Conservation (phyloP, 495 filamentous ascomycete genomes). For the Daldinia bambusicola region DNA sequence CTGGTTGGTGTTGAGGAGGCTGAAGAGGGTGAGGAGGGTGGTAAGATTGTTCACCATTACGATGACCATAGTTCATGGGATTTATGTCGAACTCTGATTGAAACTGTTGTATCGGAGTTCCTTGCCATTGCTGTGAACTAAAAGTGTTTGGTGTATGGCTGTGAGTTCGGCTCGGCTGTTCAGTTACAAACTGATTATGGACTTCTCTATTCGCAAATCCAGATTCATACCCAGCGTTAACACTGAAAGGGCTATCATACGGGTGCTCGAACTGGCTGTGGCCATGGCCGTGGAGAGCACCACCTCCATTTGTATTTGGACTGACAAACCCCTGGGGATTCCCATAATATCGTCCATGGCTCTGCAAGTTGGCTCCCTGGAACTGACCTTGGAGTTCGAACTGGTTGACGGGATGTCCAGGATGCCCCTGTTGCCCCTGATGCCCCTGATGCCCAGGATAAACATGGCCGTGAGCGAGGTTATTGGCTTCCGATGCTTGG, state of each 20-base stretch:
- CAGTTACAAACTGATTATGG: background rate
- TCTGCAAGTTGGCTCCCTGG: background rate
- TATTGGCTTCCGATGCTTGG: background rate
- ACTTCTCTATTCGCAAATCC: background rate
- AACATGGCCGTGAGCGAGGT: background rate
- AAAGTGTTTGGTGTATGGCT: slow-evolving; percentile 20
- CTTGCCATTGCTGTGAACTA: slow-evolving; percentile 16
- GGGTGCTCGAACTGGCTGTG: slow-evolving; percentile 7
- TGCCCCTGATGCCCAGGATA: background rate
- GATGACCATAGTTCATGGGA: slow-evolving; percentile 14
- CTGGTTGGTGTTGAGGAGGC: too few species aligned
- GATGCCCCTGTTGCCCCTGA: background rate
- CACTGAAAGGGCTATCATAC: background rate
- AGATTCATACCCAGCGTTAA: background rate
- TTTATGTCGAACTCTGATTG: slow-evolving; percentile 2
- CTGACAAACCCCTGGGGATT: background rate
- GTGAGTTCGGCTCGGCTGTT: slow-evolving; percentile 2
- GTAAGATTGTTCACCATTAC: slow-evolving; percentile 7
- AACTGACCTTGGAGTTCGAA: background rate
- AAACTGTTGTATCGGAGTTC: slow-evolving; percentile 8
- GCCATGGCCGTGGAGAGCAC: slow-evolving; percentile 20
- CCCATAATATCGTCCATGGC: background rate
- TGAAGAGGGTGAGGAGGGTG: too few species aligned
- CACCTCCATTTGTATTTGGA: slow-evolving; percentile 7
- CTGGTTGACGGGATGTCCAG: background rate